Conservation (phyloP, 176 grass and related monocot genomes). For the Neostapfia colusana region DNA sequence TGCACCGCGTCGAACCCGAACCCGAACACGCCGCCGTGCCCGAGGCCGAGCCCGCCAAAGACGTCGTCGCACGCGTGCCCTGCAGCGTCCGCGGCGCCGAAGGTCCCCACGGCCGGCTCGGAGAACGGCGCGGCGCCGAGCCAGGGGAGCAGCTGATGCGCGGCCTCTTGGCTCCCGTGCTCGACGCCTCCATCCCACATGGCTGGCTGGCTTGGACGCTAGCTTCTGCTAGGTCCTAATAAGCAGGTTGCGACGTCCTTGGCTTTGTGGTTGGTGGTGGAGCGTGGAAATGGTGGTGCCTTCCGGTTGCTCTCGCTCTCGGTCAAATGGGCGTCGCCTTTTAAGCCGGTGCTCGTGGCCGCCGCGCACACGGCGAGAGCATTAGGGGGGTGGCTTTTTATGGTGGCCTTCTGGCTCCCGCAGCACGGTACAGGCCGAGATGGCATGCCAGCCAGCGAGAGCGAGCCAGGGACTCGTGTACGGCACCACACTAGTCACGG, state of each 20-base stretch:
- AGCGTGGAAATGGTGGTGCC: neutral
- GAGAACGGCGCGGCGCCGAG: constrained; percentile 37
- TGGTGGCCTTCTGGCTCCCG: constrained; percentile 47
- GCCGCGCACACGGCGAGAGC: no score
- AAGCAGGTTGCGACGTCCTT: no score
- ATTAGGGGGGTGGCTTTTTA: constrained; percentile 40
- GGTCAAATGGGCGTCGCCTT: constrained; percentile 70
- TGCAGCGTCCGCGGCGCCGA: constrained; percentile 6
- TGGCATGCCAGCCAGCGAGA: no score
- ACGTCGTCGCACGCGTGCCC: constrained; percentile 44
- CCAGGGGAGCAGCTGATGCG: constrained; percentile 48
- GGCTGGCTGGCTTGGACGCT: neutral
- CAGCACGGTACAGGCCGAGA: no score
- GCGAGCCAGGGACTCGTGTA: constrained; percentile 59
- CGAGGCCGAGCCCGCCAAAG: constrained; percentile 42
- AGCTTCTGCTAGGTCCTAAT: neutral
- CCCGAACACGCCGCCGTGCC: constrained; percentile 49
- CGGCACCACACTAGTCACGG: constrained; percentile 39
- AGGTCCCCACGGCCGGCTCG: constrained; percentile 20
- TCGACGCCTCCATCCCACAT: constrained; percentile 74
- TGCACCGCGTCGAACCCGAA: constrained; percentile 48
- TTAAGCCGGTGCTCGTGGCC: constrained; percentile 46
- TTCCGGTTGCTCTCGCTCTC: constrained; percentile 26
- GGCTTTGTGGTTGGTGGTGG: constrained; percentile 31
- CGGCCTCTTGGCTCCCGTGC: constrained; percentile 60